These are phyloP conservation scores for Kockiozyma suomiensis DNA, from an alignment of 805 yeast species.

Conservation along the genomic window DNA sequence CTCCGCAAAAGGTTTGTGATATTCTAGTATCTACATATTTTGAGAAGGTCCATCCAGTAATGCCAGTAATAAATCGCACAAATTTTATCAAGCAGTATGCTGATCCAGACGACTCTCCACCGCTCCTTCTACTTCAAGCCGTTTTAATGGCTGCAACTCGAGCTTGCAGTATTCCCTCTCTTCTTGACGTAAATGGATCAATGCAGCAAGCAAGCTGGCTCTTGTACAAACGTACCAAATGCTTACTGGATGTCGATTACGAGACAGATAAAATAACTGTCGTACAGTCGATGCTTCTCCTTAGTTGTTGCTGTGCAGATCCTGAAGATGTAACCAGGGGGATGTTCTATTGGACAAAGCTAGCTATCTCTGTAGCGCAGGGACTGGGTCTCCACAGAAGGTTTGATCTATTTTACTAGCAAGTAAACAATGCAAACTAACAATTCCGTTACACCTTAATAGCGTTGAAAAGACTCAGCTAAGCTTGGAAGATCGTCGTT, in stretches of 20 bases:
- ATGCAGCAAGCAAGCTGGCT: slow-evolving; percentile 58
- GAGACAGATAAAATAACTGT: slow-evolving; percentile 65
- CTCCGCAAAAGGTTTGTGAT: slow-evolving; percentile 58
- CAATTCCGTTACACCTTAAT: no score
- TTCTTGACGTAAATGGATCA: slow-evolving; percentile 50
- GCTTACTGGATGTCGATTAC: slow-evolving; percentile 66
- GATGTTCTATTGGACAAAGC: slow-evolving; percentile 67
- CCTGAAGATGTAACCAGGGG: slow-evolving; percentile 68
- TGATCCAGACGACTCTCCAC: slow-evolving; percentile 60
- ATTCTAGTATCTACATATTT: slow-evolving; percentile 65
- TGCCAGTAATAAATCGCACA: slow-evolving; percentile 66
- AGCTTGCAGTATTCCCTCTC: slow-evolving; percentile 55
- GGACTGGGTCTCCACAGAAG: slow-evolving; percentile 69
- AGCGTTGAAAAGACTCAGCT: slow-evolving; percentile 45
- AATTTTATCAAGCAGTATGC: slow-evolving; percentile 61
- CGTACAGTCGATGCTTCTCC: slow-evolving; percentile 61
- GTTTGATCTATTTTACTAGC: slow-evolving; percentile 3
- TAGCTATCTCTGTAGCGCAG: slow-evolving; percentile 69
- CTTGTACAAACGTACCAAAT: slow-evolving; percentile 71
- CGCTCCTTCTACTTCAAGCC: slow-evolving; percentile 64
- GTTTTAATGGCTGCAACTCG: slow-evolving; percentile 72
- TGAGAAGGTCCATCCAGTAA: slow-evolving; percentile 62
- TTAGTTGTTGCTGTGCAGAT: slow-evolving; percentile 73
- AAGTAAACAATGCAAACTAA: no score
- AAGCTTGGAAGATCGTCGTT: slow-evolving; percentile 48